Evolutionary conservation across 1,139 yeast species (phyloP).

Genomic region (Protomyces macrosporus): DNA sequence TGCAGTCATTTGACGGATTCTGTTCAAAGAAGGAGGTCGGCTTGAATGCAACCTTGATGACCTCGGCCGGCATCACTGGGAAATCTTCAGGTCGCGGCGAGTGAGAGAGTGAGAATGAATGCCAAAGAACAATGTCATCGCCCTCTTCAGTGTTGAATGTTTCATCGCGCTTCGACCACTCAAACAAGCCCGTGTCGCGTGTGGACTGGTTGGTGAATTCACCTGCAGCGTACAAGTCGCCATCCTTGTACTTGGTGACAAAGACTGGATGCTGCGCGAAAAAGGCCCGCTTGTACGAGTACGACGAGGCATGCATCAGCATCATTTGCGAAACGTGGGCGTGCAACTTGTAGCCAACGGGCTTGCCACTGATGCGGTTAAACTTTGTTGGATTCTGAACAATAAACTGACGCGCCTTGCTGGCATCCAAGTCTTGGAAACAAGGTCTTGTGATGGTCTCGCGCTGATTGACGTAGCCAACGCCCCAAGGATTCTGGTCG

Average conservation of each 20-base stretch:
- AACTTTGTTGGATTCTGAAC: conserved; percentile 62
- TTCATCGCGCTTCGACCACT: conserved; percentile 37
- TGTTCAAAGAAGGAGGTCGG: conserved; percentile 10
- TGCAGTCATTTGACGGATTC: conserved; percentile 18
- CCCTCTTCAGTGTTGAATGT: conserved; percentile 61
- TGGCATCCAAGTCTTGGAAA: conserved; percentile 56
- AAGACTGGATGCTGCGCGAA: conserved; percentile 66
- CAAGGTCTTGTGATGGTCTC: conserved; percentile 43
- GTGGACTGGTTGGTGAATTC: conserved; percentile 40
- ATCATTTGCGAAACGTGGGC: conserved; percentile 70
- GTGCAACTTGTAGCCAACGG: conserved; percentile 68
- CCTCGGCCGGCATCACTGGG: conserved; percentile 57
- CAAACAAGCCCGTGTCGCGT: conserved; percentile 6
- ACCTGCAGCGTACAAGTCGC: conserved; percentile 70
- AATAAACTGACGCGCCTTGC: conserved; percentile 71
- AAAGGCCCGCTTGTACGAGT: conserved; percentile 73
- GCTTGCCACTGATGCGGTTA: conserved; percentile 66
- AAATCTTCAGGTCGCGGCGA: conserved; percentile 86
- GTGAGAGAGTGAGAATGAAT: conserved; percentile 77
- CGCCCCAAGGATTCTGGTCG: conserved; percentile 20
- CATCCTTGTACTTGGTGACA: conserved; percentile 60
- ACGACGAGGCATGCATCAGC: conserved; percentile 66
- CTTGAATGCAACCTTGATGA: conserved; percentile 7
- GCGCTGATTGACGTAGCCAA: conserved; percentile 8
- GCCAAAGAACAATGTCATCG: conserved; percentile 67